Evolutionary conservation across 1,284 basidiomycete species (phyloP).

Genomic region (Inonotus hispidus): DNA sequence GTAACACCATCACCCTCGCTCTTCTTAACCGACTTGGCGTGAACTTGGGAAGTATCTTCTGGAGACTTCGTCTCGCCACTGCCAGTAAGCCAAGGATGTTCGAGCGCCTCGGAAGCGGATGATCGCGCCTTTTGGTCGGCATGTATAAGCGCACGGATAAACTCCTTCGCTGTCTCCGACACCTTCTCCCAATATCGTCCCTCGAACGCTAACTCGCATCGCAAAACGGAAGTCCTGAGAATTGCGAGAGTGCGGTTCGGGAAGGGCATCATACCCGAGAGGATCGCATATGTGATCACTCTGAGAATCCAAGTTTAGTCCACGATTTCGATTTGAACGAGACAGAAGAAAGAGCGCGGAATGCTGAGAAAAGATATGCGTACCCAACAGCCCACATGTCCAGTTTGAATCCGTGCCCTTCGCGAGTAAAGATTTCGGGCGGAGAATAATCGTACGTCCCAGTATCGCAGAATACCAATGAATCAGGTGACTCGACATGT

Average conservation of each 20-base stretch:
- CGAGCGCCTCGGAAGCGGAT: constrained; percentile 3
- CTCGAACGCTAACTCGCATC: constrained; percentile 7
- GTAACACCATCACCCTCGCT: background rate
- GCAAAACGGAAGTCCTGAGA: constrained; percentile 12
- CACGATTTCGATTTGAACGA: background rate
- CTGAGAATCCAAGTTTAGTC: background rate
- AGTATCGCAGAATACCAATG: constrained; percentile 14
- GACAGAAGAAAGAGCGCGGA: background rate
- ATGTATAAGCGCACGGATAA: constrained; percentile 4
- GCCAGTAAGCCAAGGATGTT: constrained; percentile 7
- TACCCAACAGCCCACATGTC: constrained; percentile 18
- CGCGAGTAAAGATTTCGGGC: constrained; percentile 16
- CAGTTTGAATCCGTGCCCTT: constrained; percentile 15
- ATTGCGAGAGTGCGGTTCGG: constrained; percentile 7
- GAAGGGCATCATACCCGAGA: constrained; percentile 18
- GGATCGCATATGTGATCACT: constrained; percentile 11
- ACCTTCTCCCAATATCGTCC: constrained; percentile 13
- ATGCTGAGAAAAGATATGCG: background rate
- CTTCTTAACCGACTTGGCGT: background rate
- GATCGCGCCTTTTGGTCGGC: constrained; percentile 6
- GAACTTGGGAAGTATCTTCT: background rate
- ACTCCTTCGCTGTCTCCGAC: constrained; percentile 8
- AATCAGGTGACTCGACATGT: constrained; percentile 9
- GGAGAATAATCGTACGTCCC: constrained; percentile 18
- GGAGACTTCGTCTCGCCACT: background rate